Conservation (phyloP, 495 filamentous ascomycete genomes). For the Bacidia rubella region DNA sequence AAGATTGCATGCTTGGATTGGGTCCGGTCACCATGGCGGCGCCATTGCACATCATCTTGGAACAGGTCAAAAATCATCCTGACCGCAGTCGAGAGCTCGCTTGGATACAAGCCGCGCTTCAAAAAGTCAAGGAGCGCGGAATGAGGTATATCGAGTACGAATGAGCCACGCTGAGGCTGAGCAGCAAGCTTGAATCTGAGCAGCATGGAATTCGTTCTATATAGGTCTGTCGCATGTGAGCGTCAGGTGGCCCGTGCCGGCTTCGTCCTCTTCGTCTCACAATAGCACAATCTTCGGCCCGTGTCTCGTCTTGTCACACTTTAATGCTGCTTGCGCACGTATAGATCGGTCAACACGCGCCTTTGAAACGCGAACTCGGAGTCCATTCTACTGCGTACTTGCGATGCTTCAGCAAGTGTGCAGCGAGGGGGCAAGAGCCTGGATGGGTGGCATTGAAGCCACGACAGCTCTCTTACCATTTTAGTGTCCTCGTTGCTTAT, state of each 20-base stretch:
- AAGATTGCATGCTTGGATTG: background rate
- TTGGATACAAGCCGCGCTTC: background rate
- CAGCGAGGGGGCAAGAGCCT: too few species aligned
- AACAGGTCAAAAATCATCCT: background rate
- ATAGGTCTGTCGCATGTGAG: background rate
- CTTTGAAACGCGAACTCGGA: background rate
- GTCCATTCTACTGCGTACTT: background rate
- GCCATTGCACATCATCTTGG: background rate
- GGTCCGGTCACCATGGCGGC: background rate
- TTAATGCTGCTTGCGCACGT: background rate
- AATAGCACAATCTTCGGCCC: background rate
- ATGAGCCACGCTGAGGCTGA: background rate
- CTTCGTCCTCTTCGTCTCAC: background rate
- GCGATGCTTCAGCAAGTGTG: too few species aligned
- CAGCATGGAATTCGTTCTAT: background rate
- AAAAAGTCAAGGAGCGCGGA: background rate
- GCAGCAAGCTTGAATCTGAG: too few species aligned
- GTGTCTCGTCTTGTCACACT: background rate
- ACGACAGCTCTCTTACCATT: too few species aligned
- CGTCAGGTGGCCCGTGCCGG: background rate
- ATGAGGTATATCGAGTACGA: background rate
- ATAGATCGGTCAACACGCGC: background rate
- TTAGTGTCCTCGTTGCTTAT: too few species aligned
- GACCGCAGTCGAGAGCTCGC: background rate
- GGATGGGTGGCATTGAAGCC: too few species aligned